Evolutionary conservation across 345 rosid genomes (phyloP), one percentile per base, ranked within the genome.

Genomic region (Erucastrum elatum): DNA sequence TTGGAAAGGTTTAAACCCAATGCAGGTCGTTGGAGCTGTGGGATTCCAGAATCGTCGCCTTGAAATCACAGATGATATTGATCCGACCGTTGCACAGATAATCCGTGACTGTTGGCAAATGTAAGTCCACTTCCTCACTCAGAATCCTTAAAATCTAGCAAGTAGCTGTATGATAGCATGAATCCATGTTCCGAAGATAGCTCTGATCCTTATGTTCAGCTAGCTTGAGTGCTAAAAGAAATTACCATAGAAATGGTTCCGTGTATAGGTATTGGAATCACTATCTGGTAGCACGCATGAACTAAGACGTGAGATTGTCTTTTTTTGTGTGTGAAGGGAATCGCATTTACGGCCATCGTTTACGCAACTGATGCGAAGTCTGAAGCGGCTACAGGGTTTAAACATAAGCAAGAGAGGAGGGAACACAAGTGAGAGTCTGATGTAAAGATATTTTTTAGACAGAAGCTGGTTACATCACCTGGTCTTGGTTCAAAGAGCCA

Each of bases 1-100:
- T 6, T 95, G 99, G 99, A 90, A 86, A 83, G 99, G 98, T 34
- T 81, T 95, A 87, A 93, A 93, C 71, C 97, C 99, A 12, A 93
- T 93, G 98, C 98, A 95, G 75, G 99, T 95, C 39, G 99, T 95
- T 76, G 99, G 99, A 81, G 99, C 99, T 70, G 98, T 95, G 64
- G 99, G 98, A 67, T 95, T 95, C 87, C 98, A 95, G 76, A 87
- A 95, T 75, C 85, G 96, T 39, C 97, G 89, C 17, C 96, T 93
- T 8, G 93, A 90, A 73, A 93, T 95, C 77, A 89, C 99, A 15
- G 88, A 81, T 62, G 86, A 88, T 62, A 81, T 88, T 4, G 88
- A 93, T 86, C 93, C 92, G 51, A 75, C 87, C 1, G 84, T 91
- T 69, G 91, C 97, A 12, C 90, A 91, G 82, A 92, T 92, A 76